These are phyloP conservation scores for Heracleum sosnowskyi DNA, from an alignment of 129 eudicot species.

Conservation along the genomic window DNA sequence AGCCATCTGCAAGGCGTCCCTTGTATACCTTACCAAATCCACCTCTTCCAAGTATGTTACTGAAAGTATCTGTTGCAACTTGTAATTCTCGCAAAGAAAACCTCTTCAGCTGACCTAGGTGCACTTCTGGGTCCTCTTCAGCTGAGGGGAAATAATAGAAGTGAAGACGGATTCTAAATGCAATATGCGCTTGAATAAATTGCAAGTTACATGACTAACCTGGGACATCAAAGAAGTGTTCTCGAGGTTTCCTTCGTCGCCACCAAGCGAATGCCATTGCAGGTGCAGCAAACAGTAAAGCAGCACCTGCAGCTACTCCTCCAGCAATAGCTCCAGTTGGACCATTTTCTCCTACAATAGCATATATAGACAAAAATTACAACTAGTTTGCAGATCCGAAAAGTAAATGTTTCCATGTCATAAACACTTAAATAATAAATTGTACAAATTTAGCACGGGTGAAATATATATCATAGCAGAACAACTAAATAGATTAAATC, in stretches of 20 bases:
- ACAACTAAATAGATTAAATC: neutral
- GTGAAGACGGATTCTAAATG: neutral
- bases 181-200: too few species aligned
- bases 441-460: too few species aligned
- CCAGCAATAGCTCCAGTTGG: constrained; percentile 95
- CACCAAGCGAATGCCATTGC: constrained; percentile 93
- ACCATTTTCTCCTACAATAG: constrained; percentile 50
- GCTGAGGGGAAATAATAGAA: constrained; percentile 34
- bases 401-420: too few species aligned
- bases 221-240: constrained; percentile 88
- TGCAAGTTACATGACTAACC: constrained; percentile 25
- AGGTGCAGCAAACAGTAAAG: constrained; percentile 84
- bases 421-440: too few species aligned
- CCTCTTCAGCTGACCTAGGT: constrained; percentile 83
- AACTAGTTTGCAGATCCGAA: neutral
- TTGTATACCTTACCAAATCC: constrained; percentile 93
- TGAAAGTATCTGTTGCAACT: constrained; percentile 84
- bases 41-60: constrained; percentile 85
- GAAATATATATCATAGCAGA: too few species aligned
- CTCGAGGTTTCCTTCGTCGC: constrained; percentile 79
- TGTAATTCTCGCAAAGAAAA: constrained; percentile 75
- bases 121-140: constrained; percentile 93
- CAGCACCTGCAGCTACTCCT: constrained; percentile 98
- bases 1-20: constrained; percentile 76
- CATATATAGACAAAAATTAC: neutral